These are phyloP conservation scores for Fragaria nilgerrensis DNA, from an alignment of 306 rosid genomes.

Conservation along the genomic window DNA sequence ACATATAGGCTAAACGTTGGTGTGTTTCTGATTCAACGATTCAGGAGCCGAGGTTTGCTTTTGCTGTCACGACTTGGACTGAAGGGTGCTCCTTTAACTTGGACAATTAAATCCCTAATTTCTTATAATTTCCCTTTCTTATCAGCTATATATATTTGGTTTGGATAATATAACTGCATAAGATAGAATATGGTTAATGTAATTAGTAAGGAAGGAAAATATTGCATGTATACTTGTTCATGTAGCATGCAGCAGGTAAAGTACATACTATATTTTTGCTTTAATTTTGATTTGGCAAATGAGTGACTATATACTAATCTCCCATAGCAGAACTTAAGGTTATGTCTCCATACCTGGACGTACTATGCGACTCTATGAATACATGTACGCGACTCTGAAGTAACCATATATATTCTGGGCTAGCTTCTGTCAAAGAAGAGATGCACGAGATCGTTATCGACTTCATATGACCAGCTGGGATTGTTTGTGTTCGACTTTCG, in stretches of 20 bases:
- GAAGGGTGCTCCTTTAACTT: conserved; percentile 80
- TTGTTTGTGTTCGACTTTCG: not conserved
- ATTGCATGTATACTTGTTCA: not conserved
- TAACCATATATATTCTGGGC: not conserved
- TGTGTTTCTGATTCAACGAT: conserved; percentile 84
- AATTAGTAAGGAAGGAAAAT: not conserved
- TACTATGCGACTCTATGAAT: not conserved
- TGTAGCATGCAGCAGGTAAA: not conserved
- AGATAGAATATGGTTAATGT: not conserved
- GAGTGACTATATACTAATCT: not conserved
- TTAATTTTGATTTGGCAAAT: not conserved
- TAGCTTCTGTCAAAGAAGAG: not conserved
- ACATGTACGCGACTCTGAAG: not conserved
- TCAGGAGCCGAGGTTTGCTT: conserved; percentile 74
- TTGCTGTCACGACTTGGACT: conserved; percentile 93
- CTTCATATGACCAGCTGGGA: not conserved
- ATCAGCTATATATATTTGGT: not conserved
- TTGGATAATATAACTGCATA: not conserved
- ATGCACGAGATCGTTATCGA: not conserved
- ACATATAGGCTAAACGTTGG: conserved; percentile 8
- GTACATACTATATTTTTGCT: not conserved
- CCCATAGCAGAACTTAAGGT: not conserved
- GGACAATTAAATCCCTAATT: not conserved
- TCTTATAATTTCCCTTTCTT: too few relatives aligned
- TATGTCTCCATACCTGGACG: not conserved